A percentile compares a stretch with the other conserved stretches of the same genome.
These are phyloP conservation scores for Eurotiales sp. DNA, from an alignment of 2,329 filamentous ascomycete species.

Conservation along the genomic window DNA sequence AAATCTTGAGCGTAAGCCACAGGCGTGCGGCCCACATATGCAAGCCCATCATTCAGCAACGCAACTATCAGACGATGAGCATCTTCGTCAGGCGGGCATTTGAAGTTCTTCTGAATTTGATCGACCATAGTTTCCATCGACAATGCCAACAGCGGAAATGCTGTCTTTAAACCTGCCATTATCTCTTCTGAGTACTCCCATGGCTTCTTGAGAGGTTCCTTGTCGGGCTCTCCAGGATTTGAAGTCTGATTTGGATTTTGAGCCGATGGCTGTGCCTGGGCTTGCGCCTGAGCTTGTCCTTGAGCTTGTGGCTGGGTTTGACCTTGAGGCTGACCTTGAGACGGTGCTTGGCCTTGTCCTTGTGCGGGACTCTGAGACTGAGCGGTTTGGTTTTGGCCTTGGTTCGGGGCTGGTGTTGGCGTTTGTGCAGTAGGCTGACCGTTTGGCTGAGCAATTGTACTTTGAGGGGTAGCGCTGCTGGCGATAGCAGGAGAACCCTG, in stretches of 20 bases:
- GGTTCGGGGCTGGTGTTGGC: conserved; percentile 22
- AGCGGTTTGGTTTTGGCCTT: conserved; percentile 22
- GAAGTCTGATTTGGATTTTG: conserved; percentile 24
- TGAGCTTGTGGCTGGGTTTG: conserved; percentile 31
- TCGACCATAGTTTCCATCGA: conserved; percentile 99
- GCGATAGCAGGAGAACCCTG: conserved; percentile 46
- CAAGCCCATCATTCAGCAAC: conserved; percentile 88
- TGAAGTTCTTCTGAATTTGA: conserved; percentile 98
- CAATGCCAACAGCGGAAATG: conserved; percentile 88
- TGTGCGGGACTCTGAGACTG: conserved; percentile 20
- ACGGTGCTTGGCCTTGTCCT: conserved; percentile 16
- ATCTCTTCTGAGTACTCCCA: conserved; percentile 98
- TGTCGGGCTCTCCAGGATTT: conserved; percentile 30
- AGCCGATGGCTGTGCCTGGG: conserved; percentile 22
- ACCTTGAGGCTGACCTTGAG: conserved; percentile 14
- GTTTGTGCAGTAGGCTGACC: conserved; percentile 20
- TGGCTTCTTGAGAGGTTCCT: conserved; percentile 64
- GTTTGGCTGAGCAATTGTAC: conserved; percentile 21
- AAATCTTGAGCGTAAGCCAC: conserved; percentile 83
- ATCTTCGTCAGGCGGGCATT: conserved; percentile 96
- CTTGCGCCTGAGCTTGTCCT: conserved; percentile 19
- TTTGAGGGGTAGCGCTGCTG: conserved; percentile 34
- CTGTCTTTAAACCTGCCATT: conserved; percentile 91
- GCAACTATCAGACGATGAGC: conserved; percentile 97
- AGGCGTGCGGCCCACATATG: conserved; percentile 85